phyloP scores from a whole-genome alignment of 2,329 filamentous ascomycete species.

The Pseudofabraea citricarpa region DNA sequence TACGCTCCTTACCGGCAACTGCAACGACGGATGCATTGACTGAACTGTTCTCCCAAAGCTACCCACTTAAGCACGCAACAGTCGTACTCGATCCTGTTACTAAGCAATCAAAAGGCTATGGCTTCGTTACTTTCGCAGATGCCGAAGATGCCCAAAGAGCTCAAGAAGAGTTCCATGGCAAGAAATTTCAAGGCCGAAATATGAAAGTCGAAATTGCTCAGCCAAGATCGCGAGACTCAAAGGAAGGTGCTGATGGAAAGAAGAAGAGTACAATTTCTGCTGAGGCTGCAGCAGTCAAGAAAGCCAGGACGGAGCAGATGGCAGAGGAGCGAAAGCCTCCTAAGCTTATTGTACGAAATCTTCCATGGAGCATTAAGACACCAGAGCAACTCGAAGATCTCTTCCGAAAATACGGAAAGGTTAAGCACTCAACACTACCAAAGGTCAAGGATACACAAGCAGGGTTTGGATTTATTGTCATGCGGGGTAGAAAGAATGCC shows the following conservation, averaged over 20 bases:
- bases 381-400: constrained; percentile 73
- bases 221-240: constrained; percentile 67
- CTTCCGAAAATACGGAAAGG: constrained; percentile 85
- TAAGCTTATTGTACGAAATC: constrained; percentile 83
- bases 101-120: constrained; percentile 85
- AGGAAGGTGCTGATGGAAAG: constrained; percentile 33
- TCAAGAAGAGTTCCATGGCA: constrained; percentile 74
- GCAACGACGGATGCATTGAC: constrained; percentile 80
- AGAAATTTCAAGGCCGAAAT: constrained; percentile 71
- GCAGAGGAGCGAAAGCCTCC: constrained; percentile 57
- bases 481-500: constrained; percentile 85
- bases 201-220: constrained; percentile 87
- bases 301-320: constrained; percentile 54
- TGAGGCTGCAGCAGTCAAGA: constrained; percentile 38
- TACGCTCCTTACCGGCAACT: constrained; percentile 75
- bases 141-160: constrained; percentile 83
- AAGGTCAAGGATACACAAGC: constrained; percentile 65
- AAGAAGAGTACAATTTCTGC: constrained; percentile 28
- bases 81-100: constrained; percentile 83
- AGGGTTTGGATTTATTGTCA: constrained; percentile 89
- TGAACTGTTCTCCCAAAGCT: constrained; percentile 89
- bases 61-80: constrained; percentile 92
- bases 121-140: constrained; percentile 96
- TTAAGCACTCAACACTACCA: constrained; percentile 82
- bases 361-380: constrained; percentile 93